phyloP scores from a whole-genome alignment of 2,329 filamentous ascomycete species.

The Chaetomium globosum region DNA sequence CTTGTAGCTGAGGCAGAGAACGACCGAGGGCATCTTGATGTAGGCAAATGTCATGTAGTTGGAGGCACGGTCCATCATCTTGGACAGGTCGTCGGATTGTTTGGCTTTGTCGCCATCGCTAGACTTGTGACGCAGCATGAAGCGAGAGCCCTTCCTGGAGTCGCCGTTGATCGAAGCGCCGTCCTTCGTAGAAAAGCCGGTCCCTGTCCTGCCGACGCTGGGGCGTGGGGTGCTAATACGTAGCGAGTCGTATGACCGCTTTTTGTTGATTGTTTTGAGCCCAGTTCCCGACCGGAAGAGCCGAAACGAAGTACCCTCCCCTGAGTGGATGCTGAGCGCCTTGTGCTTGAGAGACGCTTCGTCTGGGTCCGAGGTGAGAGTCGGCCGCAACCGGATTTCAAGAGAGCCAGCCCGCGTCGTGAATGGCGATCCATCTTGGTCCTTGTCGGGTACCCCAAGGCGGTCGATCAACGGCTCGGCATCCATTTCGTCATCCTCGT shows the following conservation, averaged over 20 bases:
- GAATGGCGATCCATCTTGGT: slow-evolving; percentile 50
- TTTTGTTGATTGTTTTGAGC: slow-evolving; percentile 52
- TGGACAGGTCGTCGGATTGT: slow-evolving; percentile 83
- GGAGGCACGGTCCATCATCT: slow-evolving; percentile 93
- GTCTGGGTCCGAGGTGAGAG: slow-evolving; percentile 63
- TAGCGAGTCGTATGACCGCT: slow-evolving; percentile 61
- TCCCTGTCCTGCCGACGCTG: slow-evolving; percentile 52
- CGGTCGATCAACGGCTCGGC: slow-evolving; percentile 45
- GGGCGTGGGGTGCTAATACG: slow-evolving; percentile 48
- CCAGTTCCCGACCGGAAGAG: slow-evolving; percentile 53
- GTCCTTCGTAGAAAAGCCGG: slow-evolving; percentile 47
- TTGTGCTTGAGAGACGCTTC: slow-evolving; percentile 48
- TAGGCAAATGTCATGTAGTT: slow-evolving; percentile 98
- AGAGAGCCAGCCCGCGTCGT: slow-evolving; percentile 71
- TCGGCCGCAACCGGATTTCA: slow-evolving; percentile 81
- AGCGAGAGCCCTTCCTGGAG: slow-evolving; percentile 56
- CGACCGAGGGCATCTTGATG: slow-evolving; percentile 92
- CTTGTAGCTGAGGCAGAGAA: slow-evolving; percentile 94
- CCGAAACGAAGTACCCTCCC: slow-evolving; percentile 55
- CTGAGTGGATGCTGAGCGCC: slow-evolving; percentile 53
- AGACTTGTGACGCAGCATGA: slow-evolving; percentile 56
- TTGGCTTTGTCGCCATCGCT: slow-evolving; percentile 55
- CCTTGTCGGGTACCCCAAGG: slow-evolving; percentile 49
- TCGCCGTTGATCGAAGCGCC: slow-evolving; percentile 45
- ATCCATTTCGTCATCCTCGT: slow-evolving; percentile 51